These are phyloP conservation scores for Alternaria ethzedia DNA, from an alignment of 2,329 filamentous ascomycete genomes.

Conservation along the genomic window DNA sequence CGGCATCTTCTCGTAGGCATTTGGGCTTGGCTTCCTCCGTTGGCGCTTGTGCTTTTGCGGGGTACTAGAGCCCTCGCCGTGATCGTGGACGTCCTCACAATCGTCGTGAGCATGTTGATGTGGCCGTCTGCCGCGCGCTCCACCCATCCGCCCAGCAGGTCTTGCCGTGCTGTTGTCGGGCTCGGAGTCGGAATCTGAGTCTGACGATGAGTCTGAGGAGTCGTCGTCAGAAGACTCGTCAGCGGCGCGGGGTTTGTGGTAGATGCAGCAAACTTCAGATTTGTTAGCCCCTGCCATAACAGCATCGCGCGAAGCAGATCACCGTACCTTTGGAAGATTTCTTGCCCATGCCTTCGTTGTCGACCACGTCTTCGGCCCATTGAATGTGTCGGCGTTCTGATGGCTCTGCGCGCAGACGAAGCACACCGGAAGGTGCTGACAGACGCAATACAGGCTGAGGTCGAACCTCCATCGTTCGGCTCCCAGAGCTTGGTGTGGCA, in stretches of 20 bases:
- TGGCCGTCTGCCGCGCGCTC: slow-evolving; percentile 31
- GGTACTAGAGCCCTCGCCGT: slow-evolving; percentile 50
- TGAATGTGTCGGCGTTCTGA: slow-evolving; percentile 69
- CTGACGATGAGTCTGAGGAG: slow-evolving; percentile 61
- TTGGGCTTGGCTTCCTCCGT: slow-evolving; percentile 69
- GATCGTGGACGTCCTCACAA: slow-evolving; percentile 50
- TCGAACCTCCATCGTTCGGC: slow-evolving; percentile 31
- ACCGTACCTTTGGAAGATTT: slow-evolving; percentile 87
- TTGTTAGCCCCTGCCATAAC: background rate
- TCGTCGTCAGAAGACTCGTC: slow-evolving; percentile 79
- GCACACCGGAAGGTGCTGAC: slow-evolving; percentile 43
- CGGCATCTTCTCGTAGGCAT: slow-evolving; percentile 81
- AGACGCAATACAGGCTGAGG: slow-evolving; percentile 44
- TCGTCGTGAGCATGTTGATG: slow-evolving; percentile 36
- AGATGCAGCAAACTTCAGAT: slow-evolving; percentile 91
- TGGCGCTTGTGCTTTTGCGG: slow-evolving; percentile 49
- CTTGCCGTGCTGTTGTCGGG: slow-evolving; percentile 58
- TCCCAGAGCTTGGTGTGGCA: slow-evolving; percentile 27
- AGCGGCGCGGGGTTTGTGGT: slow-evolving; percentile 75
- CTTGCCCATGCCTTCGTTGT: slow-evolving; percentile 92
- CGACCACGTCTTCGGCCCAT: slow-evolving; percentile 92
- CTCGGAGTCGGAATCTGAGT: slow-evolving; percentile 63
- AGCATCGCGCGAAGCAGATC: background rate
- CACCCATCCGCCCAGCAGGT: slow-evolving; percentile 40
- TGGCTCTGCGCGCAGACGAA: slow-evolving; percentile 52